Evolutionary conservation across 768 basidiomycete species (phyloP).

Genomic region (Gelatoporia subvermispora): DNA sequence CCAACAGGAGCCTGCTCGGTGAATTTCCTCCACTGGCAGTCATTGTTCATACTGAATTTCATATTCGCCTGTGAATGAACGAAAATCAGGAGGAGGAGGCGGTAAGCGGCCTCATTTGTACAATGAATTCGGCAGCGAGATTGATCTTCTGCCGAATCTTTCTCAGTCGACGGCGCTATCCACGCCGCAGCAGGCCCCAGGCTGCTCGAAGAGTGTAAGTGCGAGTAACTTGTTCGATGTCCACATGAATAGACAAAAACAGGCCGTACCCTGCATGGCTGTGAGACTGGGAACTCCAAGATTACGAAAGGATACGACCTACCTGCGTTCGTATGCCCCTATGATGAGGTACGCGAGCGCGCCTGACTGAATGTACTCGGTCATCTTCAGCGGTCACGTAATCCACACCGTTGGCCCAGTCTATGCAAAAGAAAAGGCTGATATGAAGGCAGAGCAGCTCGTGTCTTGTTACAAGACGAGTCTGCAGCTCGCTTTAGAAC

Average conservation of each 20-base stretch:
- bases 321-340: constrained; percentile 55
- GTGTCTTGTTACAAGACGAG: constrained; percentile 66
- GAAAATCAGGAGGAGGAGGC: constrained; percentile 63
- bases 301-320: constrained; percentile 75
- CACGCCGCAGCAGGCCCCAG: constrained; percentile 68
- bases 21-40: neutral
- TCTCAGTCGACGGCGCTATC: constrained; percentile 76
- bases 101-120: constrained; percentile 35
- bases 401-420: constrained; percentile 83
- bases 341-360: neutral
- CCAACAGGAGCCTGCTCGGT: constrained; percentile 71
- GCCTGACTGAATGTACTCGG: neutral
- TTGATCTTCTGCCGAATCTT: neutral
- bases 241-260: neutral
- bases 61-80: constrained; percentile 4
- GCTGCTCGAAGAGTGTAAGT: constrained; percentile 65
- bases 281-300: constrained; percentile 69
- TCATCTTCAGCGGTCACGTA: constrained; percentile 50
- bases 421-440: constrained; percentile 39
- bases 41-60: constrained; percentile 5
- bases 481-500: constrained; percentile 55
- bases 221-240: neutral
- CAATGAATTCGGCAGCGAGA: neutral
- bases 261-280: constrained; percentile 66
- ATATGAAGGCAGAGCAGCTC: constrained; percentile 48